Evolutionary conservation across 495 filamentous ascomycete genomes (phyloP), one percentile per base, ranked within the genome.

Genomic region (Trypethelium eluteriae): DNA sequence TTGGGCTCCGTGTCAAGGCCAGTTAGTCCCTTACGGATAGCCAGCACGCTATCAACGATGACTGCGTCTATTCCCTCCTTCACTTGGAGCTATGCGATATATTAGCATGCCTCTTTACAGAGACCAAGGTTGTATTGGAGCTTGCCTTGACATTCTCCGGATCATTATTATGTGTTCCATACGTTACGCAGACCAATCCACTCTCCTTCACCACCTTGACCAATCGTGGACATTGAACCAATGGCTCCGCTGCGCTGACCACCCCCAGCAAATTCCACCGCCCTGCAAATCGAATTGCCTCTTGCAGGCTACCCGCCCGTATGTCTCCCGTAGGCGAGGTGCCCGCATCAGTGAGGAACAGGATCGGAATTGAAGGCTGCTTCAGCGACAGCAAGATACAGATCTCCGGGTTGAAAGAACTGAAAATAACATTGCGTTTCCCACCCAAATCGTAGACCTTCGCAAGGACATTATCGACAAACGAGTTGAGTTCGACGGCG

Each of bases 1-100:
- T 3, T 32, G 32, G 7, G 7, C 53, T 59, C 53, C 6, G 38
- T 4, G 9, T 70, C 64, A 11, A 66, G 49, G 50, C 69, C 80
- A 75, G 85, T 89, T 62, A 90, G 80, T 0, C 87, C 88, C 71
- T 89, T 87, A 25, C 88, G 82, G 64, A 96, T 93, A 32, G 88
- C 87, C 14, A 97, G 81, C 10, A 98, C 93, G 50, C 84, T 91
- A 73, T 98, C 93, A 47, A 97, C 94, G 73, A 98, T 98, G 35
- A 98, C 92, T 6, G 93, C 93, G 77, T 98, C 93, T 63, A 98
- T 95, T 57, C 94, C 94, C 76, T 96, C 90, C 34, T 91, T 87
- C 16, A 95, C 92, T 87, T 98, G 94, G 67, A 88, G 79, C 53
- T 59, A 59, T 59, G 3, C 53, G 2, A 7, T 9, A 18, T 32